Evolutionary conservation across 2,329 filamentous ascomycete species (phyloP), one percentile per base, ranked within the genome.

Genomic region (Clonostachys rhizophaga): DNA sequence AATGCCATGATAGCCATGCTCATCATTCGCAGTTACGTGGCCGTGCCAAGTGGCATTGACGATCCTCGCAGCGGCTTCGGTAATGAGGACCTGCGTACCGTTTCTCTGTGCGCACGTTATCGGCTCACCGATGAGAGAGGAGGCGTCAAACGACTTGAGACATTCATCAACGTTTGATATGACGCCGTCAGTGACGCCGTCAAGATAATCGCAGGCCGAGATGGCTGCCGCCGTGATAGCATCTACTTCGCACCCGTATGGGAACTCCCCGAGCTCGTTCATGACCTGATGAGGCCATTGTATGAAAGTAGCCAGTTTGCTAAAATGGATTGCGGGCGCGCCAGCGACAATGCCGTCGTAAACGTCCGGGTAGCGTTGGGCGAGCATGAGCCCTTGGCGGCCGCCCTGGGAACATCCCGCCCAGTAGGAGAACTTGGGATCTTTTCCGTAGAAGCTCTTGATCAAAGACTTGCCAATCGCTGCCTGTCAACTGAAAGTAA

Each of bases 391-490:
- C 16, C 76, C 79, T 56, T 82, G 76, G 1, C 78, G 65, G 4
- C 79, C 79, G 16, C 78, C 77, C 0, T 75, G 77, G 1, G 73
- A 77, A 54, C 76, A 80, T 20, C 76, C 76, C 16, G 65, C 62
- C 54, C 69, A 79, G 57, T 78, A 79, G 3, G 67, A 71, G 54
- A 71, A 74, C 1, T 62, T 55, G 4, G 66, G 61, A 4, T 17
- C 40, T 16, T 51, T 36, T 6, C 61, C 56, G 49, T 78, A 78
- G 56, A 70, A 76, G 6, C 58, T 58, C 18, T 69, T 53, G 9
- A 66, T 65, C 13, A 78, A 52, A 10, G 60, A 42, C 52, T 77
- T 77, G 5, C 66, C 66, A 12, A 69, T 52, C 2, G 68, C 66
- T 1, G 71, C 66, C 56, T 30, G 9, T 10, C 24, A 10, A 30